These are phyloP conservation scores for Calocera viscosa DNA, from an alignment of 768 basidiomycete genomes.

Conservation along the genomic window DNA sequence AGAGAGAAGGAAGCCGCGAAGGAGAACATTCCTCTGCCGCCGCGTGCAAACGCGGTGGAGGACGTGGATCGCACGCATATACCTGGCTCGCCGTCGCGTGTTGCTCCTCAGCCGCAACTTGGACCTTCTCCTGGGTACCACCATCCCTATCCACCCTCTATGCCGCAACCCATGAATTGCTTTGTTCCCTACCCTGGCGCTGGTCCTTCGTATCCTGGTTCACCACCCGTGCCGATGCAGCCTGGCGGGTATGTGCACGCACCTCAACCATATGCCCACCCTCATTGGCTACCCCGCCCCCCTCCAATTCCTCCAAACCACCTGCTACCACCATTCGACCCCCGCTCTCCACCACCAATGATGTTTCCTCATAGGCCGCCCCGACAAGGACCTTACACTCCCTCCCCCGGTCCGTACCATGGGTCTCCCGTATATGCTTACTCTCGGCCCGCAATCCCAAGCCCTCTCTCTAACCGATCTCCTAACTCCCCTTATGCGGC, in stretches of 20 bases:
- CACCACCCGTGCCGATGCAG: not conserved
- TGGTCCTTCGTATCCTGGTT: not conserved
- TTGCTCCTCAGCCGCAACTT: not conserved
- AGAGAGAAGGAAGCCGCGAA: not conserved
- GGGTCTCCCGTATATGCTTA: not conserved
- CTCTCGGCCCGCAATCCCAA: not conserved
- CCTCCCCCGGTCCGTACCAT: not conserved
- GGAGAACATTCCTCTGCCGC: not conserved
- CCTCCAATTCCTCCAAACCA: not conserved
- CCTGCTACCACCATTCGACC: not conserved
- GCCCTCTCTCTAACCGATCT: not conserved
- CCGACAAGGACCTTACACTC: not conserved
- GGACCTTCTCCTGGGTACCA: not conserved
- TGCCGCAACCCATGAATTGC: not conserved
- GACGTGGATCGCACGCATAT: not conserved
- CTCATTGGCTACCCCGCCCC: not conserved
- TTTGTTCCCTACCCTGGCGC: not conserved
- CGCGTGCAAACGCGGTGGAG: not conserved
- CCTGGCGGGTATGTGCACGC: not conserved
- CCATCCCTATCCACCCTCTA: not conserved
- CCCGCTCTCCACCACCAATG: not conserved
- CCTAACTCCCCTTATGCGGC: not conserved
- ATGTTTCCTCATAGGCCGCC: not conserved
- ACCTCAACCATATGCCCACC: not conserved
- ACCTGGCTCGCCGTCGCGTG: not conserved